Base-by-base conservation (phyloP, 208 protist species). In the Crithidia bombi region DNA sequence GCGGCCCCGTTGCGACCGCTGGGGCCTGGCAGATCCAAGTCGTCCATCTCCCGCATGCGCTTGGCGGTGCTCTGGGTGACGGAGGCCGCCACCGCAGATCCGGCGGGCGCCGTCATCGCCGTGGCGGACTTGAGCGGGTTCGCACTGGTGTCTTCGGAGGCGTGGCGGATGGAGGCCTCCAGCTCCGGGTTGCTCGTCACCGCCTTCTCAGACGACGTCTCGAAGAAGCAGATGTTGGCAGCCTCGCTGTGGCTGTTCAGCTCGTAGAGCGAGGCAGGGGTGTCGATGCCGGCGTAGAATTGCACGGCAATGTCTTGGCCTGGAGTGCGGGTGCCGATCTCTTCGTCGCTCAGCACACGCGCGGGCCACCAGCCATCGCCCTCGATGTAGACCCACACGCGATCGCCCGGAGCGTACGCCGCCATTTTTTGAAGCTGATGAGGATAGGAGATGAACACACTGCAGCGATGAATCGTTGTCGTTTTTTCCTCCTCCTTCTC, bases 321-420 rank as follows among this genome's bases (percentile, higher is more conserved):
- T 0, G 74, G 47, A 2, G 74, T 63, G 41, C 67, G 71, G 35
- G 25, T 57, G 30, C 71, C 75, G 46, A 65, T 59, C 32, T 91
- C 78, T 47, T 76, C 83, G 26, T 82, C 79, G 49, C 73, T 75
- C 23, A 93, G 58, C 15, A 96, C 81, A 32, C 86, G 84, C 7
- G 86, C 91, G 0, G 91, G 91, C 91, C 91, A 96, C 89, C 91
- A 96, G 38, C 81, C 80, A 57, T 88, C 82, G 50, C 81, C 88
- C 17, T 92, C 86, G 59, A 92, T 77, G 65, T 80, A 74, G 47
- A 96, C 80, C 91, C 91, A 96, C 65, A 96, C 87, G 33, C 91
- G 91, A 69, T 96, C 91, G 41, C 78, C 82, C 6, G 85, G 76
- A 12, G 76, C 55, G 70, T 91, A 94, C 14, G 46, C 26, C 1